Evolutionary conservation across 257 asterid species (phyloP).

Genomic region (Rubia yunnanensis): DNA sequence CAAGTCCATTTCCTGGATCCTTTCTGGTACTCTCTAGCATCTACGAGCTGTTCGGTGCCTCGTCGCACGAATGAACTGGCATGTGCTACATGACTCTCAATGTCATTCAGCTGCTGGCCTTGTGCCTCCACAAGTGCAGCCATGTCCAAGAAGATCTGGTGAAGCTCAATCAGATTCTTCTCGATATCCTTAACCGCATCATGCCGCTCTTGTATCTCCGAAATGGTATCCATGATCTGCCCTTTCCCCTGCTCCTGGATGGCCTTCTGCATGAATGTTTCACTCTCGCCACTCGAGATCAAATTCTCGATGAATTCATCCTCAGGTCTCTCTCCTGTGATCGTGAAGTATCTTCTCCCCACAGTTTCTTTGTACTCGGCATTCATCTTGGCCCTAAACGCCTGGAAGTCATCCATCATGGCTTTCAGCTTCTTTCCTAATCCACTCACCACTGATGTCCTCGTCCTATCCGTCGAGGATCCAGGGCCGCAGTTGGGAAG

Average conservation of each 20-base stretch:
- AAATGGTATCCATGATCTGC: slow-evolving; percentile 35
- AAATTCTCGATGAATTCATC: slow-evolving; percentile 31
- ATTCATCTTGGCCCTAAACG: slow-evolving; percentile 27
- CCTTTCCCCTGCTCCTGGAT: slow-evolving; percentile 42
- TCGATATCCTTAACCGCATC: slow-evolving; percentile 41
- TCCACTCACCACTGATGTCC: slow-evolving; percentile 40
- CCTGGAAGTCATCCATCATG: slow-evolving; percentile 38
- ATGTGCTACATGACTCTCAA: slow-evolving; percentile 35
- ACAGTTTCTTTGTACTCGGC: slow-evolving; percentile 37
- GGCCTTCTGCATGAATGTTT: slow-evolving; percentile 35
- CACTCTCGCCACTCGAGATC: slow-evolving; percentile 43
- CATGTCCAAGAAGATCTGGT: slow-evolving; percentile 37
- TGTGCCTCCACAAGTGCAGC: slow-evolving; percentile 41
- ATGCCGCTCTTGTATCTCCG: slow-evolving; percentile 38
- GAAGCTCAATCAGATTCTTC: slow-evolving; percentile 33
- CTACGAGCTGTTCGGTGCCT: slow-evolving; percentile 30
- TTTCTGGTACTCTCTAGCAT: slow-evolving; percentile 29
- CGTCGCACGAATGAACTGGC: slow-evolving; percentile 37
- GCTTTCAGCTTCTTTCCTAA: slow-evolving; percentile 33
- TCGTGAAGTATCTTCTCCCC: slow-evolving; percentile 32
- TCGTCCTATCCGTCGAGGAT: slow-evolving; percentile 36
- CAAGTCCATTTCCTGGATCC: slow-evolving; percentile 31
- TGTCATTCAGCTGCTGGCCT: slow-evolving; percentile 36
- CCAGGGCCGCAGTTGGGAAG: slow-evolving; percentile 39
- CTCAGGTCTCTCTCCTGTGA: slow-evolving; percentile 31